Evolutionary conservation across 805 yeast species (phyloP), one percentile per base, ranked within the genome.

Genomic region (Spathaspora arborariae): DNA sequence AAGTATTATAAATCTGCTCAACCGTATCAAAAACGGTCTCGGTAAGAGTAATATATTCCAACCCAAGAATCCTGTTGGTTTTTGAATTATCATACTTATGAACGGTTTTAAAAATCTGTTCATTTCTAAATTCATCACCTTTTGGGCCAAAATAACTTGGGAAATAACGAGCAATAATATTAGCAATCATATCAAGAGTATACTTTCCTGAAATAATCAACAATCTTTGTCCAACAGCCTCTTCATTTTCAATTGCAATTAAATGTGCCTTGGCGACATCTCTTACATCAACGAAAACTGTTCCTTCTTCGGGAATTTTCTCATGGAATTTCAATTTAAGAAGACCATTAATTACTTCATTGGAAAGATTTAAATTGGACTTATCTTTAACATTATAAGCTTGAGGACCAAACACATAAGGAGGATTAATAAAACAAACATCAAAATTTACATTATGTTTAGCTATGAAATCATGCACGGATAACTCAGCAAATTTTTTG

Each of bases 401-500:
- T 44, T 60, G 63, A 10, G 65, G 64, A 7, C 65, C 65, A 46
- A 58, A 59, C 1, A 58, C 62, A 42, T 45, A 60, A 24, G 48
- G 39, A 13, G 65, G 63, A 37, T 50, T 48, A 10, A 54, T 50
- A 16, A 51, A 34, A 15, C 44, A 46, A 5, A 50, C 16, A 10
- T 41, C 44, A 20, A 51, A 48, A 33, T 44, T 45, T 20, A 45
- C 51, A 13, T 50, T 48, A 36, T 48, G 49, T 5, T 33, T 37
- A n/a, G 69, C 53, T 42, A 76, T 63, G n/a, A 67, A 72, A 2
- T 77, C 72, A 82, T 88, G 80, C 3, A 84, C 85, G 2, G 77
- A 72, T 42, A 64, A 60, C 56, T 83, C 87, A 19, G 85, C 84
- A 47, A 74, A 72, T 37, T 74, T 78, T 61, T 80, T 80, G n/a